Base-by-base conservation (phyloP, 257 asterid species). In the Fraxinus pennsylvanica region DNA sequence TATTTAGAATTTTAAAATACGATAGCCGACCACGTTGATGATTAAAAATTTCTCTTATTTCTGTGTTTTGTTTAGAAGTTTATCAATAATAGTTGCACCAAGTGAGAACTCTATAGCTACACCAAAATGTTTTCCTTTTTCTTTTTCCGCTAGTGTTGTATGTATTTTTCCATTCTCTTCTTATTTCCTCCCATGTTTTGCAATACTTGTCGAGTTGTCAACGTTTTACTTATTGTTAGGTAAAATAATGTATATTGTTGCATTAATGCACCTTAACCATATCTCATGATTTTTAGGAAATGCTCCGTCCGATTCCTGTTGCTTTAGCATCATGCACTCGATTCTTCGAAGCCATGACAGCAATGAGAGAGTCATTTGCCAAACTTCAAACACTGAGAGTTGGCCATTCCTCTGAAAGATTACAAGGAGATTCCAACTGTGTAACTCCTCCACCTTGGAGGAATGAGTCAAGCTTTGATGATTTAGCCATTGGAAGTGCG, bases 281-380 rank as follows among this genome's bases (percentile, higher is more conserved):
- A 35, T 61, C 66, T 47, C 30, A 13, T 73, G 61, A 29, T 59
- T 82, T 41, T 79, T 81, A 92, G 97, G 99, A 94, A 87, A 92
- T 94, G 97, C 96, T 92, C 29, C 94, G 97, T 63, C 99, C 98
- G 13, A 94, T 94, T 78, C 99, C 98, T n/a, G 97, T 92, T 65
- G 99, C 99, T 35, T 80, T 92, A 83, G 99, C 99, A 73, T 95
- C 99, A 8, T 93, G 98, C 91, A 95, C 98, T 52, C 92, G 98
- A 7, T 90, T 93, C 87, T 93, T 95, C 72, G 98, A 93, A 88
- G 99, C 98, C 25, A 93, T 91, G 94, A 92, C 99, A 25, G 98
- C 97, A 66, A 92, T 92, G 98, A 89, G 98, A 74, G 99, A 94
- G 74, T 93, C 96, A 10, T 93, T 91, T 73, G 88, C 96, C 72